These are phyloP conservation scores for Nigrospora oryzae DNA, from an alignment of 2,329 filamentous ascomycete species.

Conservation along the genomic window DNA sequence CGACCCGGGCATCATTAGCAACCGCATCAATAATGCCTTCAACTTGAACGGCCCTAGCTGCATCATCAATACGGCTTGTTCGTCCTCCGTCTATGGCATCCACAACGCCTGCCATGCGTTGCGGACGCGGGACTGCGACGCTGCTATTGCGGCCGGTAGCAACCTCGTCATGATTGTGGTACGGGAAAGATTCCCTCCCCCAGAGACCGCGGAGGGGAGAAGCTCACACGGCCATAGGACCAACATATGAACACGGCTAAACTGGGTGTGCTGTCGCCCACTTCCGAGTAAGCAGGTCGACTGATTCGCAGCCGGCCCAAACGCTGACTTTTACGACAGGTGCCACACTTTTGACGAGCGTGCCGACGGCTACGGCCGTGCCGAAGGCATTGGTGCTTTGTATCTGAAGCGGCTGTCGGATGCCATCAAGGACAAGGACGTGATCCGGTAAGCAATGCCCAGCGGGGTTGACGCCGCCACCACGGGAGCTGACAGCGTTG, in stretches of 20 bases:
- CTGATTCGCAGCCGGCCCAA: background rate
- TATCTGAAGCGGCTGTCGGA: conserved; percentile 16
- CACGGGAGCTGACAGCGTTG: background rate
- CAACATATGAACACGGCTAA: conserved; percentile 2
- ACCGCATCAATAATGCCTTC: conserved; percentile 27
- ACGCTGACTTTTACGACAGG: background rate
- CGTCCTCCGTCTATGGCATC: background rate
- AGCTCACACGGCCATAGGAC: background rate
- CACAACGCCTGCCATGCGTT: background rate
- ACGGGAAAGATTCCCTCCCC: too few species aligned
- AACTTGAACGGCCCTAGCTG: conserved; percentile 22
- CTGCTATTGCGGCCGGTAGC: background rate
- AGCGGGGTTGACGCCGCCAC: too few species aligned
- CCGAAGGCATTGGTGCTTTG: conserved; percentile 3
- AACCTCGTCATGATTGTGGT: background rate
- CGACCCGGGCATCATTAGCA: conserved; percentile 24
- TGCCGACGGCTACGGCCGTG: conserved; percentile 3
- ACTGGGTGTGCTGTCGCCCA: conserved; percentile 1
- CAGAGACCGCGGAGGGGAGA: background rate
- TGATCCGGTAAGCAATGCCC: conserved; percentile 9
- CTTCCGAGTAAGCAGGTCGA: background rate
- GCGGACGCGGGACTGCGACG: background rate
- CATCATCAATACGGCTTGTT: conserved; percentile 1
- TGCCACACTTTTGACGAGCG: conserved; percentile 2
- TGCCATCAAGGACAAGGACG: conserved; percentile 16